These are phyloP conservation scores for Fusarium sp. DNA, from an alignment of 2,329 filamentous ascomycete species.

Conservation along the genomic window DNA sequence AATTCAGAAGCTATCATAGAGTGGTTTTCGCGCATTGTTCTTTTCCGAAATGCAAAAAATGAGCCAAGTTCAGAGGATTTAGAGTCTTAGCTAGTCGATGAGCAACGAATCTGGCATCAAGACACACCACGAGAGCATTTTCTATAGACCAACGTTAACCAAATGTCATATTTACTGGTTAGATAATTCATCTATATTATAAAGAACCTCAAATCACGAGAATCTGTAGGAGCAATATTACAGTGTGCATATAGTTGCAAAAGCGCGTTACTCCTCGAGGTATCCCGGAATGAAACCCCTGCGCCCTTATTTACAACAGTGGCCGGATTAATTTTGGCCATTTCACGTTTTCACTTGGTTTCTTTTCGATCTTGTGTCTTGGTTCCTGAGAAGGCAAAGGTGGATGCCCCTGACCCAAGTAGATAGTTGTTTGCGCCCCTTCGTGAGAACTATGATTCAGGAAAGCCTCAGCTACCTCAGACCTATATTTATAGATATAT, in stretches of 20 bases:
- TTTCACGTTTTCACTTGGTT: too few relatives aligned
- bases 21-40: not conserved
- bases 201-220: not conserved
- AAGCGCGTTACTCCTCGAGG: not conserved
- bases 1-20: not conserved
- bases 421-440: not conserved
- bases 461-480: not conserved
- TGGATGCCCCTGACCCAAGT: not conserved
- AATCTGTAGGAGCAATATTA: too few relatives aligned
- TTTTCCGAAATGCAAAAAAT: not conserved
- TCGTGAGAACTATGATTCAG: not conserved
- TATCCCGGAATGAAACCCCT: not conserved
- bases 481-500: not conserved
- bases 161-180: rapidly evolving
- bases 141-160: rapidly evolving
- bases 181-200: rapidly evolving
- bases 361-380: too few relatives aligned
- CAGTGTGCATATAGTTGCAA: not conserved
- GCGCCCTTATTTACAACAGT: not conserved
- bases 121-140: not conserved
- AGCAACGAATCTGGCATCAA: not conserved
- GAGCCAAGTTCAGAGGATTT: not conserved
- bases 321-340: too few relatives aligned
- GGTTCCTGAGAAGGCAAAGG: too few relatives aligned
- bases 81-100: not conserved